phyloP scores from a whole-genome alignment of 2,329 filamentous ascomycete genomes.

The Teratosphaeria epicoccoides region DNA sequence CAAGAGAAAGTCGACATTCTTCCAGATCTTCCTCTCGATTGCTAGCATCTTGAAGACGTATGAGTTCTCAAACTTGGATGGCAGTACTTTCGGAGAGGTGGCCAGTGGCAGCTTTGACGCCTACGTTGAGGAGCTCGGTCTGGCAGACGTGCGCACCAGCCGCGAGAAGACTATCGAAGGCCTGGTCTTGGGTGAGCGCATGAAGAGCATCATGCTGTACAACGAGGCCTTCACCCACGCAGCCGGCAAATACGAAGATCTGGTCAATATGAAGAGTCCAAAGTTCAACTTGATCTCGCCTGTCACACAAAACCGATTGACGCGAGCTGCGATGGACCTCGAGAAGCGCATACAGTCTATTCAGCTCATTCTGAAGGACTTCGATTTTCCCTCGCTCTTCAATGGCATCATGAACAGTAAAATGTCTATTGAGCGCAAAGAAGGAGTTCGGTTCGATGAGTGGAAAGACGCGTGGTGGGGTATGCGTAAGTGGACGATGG shows the following conservation, averaged over 20 bases:
- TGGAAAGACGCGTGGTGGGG: conserved; percentile 68
- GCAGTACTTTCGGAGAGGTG: conserved; percentile 53
- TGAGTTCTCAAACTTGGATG: conserved; percentile 51
- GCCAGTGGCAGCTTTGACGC: conserved; percentile 56
- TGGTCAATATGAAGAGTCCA: conserved; percentile 57
- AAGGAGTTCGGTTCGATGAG: conserved; percentile 65
- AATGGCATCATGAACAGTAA: conserved; percentile 79
- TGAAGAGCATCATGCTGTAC: conserved; percentile 73
- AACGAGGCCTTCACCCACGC: conserved; percentile 87
- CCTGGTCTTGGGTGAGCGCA: conserved; percentile 76
- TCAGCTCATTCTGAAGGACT: conserved; percentile 66
- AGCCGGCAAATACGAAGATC: conserved; percentile 69
- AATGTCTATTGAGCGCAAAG: conserved; percentile 62
- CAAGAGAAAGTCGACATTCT: conserved; percentile 43
- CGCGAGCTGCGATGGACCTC: conserved; percentile 71
- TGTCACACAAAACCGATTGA: conserved; percentile 66
- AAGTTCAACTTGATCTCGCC: conserved; percentile 60
- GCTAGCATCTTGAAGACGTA: conserved; percentile 47
- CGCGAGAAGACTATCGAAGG: conserved; percentile 83
- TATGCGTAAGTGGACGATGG: conserved; percentile 62
- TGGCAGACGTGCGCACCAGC: conserved; percentile 72
- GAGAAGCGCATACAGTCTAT: conserved; percentile 60
- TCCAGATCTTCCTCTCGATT: conserved; percentile 52
- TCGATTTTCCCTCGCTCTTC: conserved; percentile 85
- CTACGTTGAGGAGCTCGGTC: conserved; percentile 64